Conservation (phyloP, 495 filamentous ascomycete species). For the Ascodesmis nigricans region DNA sequence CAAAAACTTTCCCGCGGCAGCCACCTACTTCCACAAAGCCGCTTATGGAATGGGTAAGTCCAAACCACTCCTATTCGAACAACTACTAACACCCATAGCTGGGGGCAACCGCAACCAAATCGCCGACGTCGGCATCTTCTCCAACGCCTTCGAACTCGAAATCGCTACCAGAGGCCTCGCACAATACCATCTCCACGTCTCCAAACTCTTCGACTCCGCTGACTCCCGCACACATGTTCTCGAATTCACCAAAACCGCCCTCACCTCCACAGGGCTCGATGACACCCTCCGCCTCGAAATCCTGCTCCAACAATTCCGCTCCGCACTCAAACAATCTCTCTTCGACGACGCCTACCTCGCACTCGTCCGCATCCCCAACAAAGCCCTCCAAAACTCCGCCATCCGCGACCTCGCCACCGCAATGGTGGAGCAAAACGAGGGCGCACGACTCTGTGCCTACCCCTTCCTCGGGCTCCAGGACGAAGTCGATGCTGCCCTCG, state of each 20-base stretch:
- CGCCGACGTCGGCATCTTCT: too few relatives aligned
- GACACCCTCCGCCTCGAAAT: slow-evolving; percentile 35
- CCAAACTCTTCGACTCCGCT: slow-evolving; percentile 54
- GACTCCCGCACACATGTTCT: slow-evolving; percentile 55
- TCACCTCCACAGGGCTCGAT: slow-evolving; percentile 21
- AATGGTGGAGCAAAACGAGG: slow-evolving; percentile 45
- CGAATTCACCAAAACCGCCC: slow-evolving; percentile 60
- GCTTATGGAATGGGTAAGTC: slow-evolving; percentile 60
- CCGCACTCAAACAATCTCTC: slow-evolving; percentile 48
- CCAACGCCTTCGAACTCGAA: too few relatives aligned
- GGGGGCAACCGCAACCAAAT: too few relatives aligned
- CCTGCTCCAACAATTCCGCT: slow-evolving; percentile 61
- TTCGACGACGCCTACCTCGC: slow-evolving; percentile 69
- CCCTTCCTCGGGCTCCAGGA: slow-evolving; percentile 55
- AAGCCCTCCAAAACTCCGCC: slow-evolving; percentile 35
- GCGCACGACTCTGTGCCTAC: slow-evolving; percentile 45
- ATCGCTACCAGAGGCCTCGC: slow-evolving; percentile 59
- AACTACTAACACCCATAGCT: too few relatives aligned
- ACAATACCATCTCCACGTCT: slow-evolving; percentile 70
- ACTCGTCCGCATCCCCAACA: slow-evolving; percentile 45
- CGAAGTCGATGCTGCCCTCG: slow-evolving; percentile 55
- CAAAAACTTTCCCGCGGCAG: slow-evolving; percentile 33
- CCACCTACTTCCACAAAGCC: slow-evolving; percentile 58
- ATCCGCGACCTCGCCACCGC: slow-evolving; percentile 43
- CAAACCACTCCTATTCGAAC: neutral